Conservation (phyloP, 768 basidiomycete species). For the Pisolithus marmoratus region DNA sequence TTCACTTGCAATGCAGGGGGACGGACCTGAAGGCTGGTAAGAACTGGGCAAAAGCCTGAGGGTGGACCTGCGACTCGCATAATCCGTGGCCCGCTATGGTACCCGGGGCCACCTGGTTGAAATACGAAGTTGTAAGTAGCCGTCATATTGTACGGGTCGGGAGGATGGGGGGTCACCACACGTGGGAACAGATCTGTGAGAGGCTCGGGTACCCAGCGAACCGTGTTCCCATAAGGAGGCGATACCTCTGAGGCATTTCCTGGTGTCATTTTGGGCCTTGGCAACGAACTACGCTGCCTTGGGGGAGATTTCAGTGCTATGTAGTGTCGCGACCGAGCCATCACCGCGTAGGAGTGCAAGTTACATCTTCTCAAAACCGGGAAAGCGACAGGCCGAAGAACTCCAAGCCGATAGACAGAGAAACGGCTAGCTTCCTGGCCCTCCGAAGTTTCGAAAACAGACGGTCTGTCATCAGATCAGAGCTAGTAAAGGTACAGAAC, state of each 20-base stretch:
- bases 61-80: too few relatives aligned
- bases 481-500: neutral
- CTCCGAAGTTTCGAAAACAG: neutral
- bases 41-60: too few relatives aligned
- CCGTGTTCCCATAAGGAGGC: neutral
- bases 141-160: neutral
- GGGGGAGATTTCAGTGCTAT: neutral
- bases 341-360: too few relatives aligned
- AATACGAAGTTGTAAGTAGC: too few relatives aligned
- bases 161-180: neutral
- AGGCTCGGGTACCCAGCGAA: neutral
- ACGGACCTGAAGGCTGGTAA: neutral
- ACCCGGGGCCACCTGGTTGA: too few relatives aligned
- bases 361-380: neutral
- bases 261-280: neutral
- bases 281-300: neutral
- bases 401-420: too few relatives aligned
- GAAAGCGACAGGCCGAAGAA: neutral
- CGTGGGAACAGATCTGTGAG: neutral
- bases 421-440: constrained; percentile 2
- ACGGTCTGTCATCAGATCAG: neutral
- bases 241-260: neutral
- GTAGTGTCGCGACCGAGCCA: neutral
- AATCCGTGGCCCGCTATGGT: too few relatives aligned
- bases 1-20: neutral